Evolutionary conservation across 2,329 filamentous ascomycete species (phyloP).

Genomic region (Colletotrichum godetiae): DNA sequence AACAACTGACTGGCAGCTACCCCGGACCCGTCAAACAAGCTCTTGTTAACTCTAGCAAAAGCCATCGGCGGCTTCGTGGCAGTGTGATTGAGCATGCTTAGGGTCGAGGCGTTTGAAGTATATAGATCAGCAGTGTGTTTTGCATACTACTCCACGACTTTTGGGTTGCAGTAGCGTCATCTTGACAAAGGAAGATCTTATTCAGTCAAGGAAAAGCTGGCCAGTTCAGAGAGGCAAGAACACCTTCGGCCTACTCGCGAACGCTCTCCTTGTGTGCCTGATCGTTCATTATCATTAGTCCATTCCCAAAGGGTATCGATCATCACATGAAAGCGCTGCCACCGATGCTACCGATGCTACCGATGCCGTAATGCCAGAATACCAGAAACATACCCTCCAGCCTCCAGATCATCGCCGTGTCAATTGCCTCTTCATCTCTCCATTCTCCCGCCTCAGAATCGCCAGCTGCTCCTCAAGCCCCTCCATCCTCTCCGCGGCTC

Average conservation of each 20-base stretch:
- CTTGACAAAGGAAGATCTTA: not conserved
- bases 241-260: not conserved
- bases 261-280: slow-evolving; percentile 1
- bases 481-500: slow-evolving; percentile 72
- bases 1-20: not conserved
- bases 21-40: not conserved
- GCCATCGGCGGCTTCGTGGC: not conserved
- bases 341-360: not conserved
- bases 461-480: slow-evolving; percentile 64
- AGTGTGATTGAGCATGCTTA: not conserved
- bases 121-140: not conserved
- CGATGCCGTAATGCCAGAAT: not conserved
- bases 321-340: not conserved
- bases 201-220: not conserved
- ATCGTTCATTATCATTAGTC: slow-evolving; percentile 18
- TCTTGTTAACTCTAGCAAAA: not conserved
- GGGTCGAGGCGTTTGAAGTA: not conserved
- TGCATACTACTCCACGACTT: not conserved
- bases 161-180: not conserved
- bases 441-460: slow-evolving; percentile 61
- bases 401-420: slow-evolving; percentile 1
- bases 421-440: slow-evolving; percentile 42
- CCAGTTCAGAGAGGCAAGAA: slow-evolving; percentile 6
- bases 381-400: not conserved
- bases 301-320: not conserved